A percentile compares a stretch with the other conserved stretches of the same genome.
Conservation (phyloP, 78 protist species). For the Pigoraptor vietnamica region DNA sequence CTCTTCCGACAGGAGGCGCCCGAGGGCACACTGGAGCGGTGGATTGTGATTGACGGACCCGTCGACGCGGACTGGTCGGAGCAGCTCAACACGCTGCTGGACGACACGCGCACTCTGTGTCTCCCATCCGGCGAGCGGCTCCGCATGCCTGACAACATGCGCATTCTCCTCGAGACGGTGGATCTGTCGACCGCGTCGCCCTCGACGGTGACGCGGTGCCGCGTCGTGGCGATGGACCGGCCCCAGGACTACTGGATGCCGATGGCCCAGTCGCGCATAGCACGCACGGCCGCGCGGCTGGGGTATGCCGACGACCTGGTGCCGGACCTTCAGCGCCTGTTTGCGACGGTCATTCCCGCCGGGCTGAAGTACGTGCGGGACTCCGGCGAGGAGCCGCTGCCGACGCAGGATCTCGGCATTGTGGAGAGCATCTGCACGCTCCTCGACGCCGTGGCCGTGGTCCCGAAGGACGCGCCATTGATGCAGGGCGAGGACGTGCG, state of each 20-base stretch:
- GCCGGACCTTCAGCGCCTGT: slow-evolving; percentile 1
- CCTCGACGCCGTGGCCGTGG: slow-evolving; percentile 14
- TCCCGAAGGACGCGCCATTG: background rate
- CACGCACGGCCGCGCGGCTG: background rate
- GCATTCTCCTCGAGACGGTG: slow-evolving; percentile 57
- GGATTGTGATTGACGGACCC: slow-evolving; percentile 68
- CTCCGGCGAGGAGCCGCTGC: slow-evolving; percentile 6
- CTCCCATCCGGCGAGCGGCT: slow-evolving; percentile 61
- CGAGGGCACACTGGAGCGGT: background rate
- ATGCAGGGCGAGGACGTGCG: background rate
- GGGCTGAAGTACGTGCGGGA: slow-evolving; percentile 7
- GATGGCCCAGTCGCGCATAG: background rate
- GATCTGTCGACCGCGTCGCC: slow-evolving; percentile 72
- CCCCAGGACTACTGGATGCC: slow-evolving; percentile 40
- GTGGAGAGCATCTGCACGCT: background rate
- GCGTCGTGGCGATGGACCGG: slow-evolving; percentile 60
- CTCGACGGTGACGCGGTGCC: slow-evolving; percentile 72
- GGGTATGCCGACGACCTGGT: background rate
- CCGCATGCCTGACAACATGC: slow-evolving; percentile 30
- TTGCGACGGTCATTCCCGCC: slow-evolving; percentile 22
- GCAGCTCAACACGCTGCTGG: slow-evolving; percentile 64
- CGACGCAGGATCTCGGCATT: background rate
- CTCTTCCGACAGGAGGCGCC: slow-evolving; percentile 13
- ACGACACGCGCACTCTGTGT: slow-evolving; percentile 78
- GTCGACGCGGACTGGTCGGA: slow-evolving; percentile 73